phyloP scores from a whole-genome alignment of 2,329 filamentous ascomycete genomes.

The Calycina herbarum region DNA sequence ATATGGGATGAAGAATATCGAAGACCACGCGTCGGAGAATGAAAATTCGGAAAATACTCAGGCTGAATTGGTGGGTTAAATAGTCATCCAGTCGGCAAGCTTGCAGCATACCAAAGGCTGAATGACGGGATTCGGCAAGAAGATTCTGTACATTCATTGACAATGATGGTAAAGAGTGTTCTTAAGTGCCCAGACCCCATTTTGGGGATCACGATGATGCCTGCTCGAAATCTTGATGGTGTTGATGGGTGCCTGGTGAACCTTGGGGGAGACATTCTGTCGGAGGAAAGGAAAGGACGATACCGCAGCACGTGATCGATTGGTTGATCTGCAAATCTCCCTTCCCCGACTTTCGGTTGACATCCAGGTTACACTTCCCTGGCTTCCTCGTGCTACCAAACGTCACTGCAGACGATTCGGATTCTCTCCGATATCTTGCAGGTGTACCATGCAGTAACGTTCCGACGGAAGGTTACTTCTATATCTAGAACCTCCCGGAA shows the following conservation, averaged over 20 bases:
- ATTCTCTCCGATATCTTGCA: background rate
- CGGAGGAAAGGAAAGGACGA: background rate
- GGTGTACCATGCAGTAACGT: constrained; percentile 1
- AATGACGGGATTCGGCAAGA: constrained; percentile 10
- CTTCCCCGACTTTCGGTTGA: constrained; percentile 1
- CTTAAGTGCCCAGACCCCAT: constrained; percentile 8
- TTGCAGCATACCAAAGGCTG: constrained; percentile 10
- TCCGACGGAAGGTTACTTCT: background rate
- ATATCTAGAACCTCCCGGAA: background rate
- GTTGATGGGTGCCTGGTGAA: constrained; percentile 3
- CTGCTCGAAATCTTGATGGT: background rate
- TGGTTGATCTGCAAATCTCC: too few species aligned
- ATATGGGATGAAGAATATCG: background rate
- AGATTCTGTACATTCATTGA: background rate
- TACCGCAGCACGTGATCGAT: too few species aligned
- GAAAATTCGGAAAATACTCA: constrained; percentile 12
- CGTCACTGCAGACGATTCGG: too few species aligned
- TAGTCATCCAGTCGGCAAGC: constrained; percentile 11
- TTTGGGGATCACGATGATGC: constrained; percentile 1
- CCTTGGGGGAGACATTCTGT: background rate
- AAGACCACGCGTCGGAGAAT: constrained; percentile 14
- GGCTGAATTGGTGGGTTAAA: constrained; percentile 14
- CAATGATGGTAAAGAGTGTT: background rate
- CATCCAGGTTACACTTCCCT: background rate
- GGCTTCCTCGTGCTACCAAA: too few species aligned